A percentile compares a stretch with the other conserved stretches of the same genome.
phyloP scores from a whole-genome alignment of 306 rosid species.

The Acacia confusa region DNA sequence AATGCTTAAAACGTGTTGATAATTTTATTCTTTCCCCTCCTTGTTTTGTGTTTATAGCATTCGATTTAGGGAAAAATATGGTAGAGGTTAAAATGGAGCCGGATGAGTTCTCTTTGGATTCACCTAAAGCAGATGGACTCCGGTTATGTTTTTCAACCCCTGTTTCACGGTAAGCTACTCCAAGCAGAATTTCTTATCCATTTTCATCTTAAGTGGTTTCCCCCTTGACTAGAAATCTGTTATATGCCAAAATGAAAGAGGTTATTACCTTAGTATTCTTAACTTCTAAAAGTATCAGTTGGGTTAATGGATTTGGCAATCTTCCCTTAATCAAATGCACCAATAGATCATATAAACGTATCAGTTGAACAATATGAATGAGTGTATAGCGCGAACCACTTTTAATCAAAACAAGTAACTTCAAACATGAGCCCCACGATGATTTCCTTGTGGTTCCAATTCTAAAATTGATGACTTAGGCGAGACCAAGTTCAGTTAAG shows the following conservation, averaged over 20 bases:
- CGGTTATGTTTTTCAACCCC: slow-evolving; percentile 33
- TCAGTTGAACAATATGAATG: not conserved
- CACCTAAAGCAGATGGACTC: slow-evolving; percentile 27
- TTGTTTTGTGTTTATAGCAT: not conserved
- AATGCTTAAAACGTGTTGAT: slow-evolving; percentile 21
- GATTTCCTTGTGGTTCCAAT: not conserved
- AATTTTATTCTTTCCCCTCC: not conserved
- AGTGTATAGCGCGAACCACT: not conserved
- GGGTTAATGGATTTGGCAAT: not conserved
- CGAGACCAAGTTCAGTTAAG: not conserved
- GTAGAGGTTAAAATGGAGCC: slow-evolving; percentile 32
- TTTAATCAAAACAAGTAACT: not conserved
- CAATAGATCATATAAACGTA: too few species aligned
- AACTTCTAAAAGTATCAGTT: not conserved
- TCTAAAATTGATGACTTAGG: not conserved
- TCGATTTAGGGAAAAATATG: slow-evolving; percentile 28
- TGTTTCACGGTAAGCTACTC: slow-evolving; percentile 31
- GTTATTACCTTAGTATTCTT: not conserved
- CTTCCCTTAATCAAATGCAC: not conserved
- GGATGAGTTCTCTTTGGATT: slow-evolving; percentile 28
- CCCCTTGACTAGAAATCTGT: not conserved
- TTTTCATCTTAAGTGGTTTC: not conserved
- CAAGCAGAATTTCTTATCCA: not conserved
- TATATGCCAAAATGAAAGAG: not conserved
- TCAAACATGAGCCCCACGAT: not conserved